Base-by-base conservation (phyloP, 2,329 filamentous ascomycete species). In the Thelonectria rubi region DNA sequence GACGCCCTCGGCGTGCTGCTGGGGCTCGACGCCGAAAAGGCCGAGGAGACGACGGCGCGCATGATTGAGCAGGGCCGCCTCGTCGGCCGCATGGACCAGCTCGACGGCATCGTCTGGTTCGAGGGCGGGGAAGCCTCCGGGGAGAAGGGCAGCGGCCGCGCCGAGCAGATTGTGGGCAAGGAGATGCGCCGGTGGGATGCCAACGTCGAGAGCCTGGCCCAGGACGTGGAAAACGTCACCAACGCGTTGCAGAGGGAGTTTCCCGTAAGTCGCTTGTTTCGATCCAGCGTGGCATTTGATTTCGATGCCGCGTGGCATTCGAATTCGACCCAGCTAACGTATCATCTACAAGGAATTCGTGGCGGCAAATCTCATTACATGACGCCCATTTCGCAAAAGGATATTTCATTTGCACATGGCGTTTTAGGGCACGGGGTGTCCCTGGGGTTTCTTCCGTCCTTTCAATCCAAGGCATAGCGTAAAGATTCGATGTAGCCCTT, bases 41-140 rank as follows among this genome's bases (percentile, higher is more conserved):
- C 94, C 3, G 95, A 99, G 81, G 89, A 91, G 60, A 97, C 95
- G 55, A 95, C 94, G 12, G 93, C 94, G 5, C 86, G 88, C 69
- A 99, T 99, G 95, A 92, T 99, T 70, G 94, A 98, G 81, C 94
- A 97, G 77, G 93, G 92, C 10, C 88, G 95, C 32, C 79, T 99
- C 53, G 87, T 90, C 3, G 95, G 94, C 8, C 88, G 90, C 59
- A 98, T 99, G 72, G 94, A 99, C 77, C 95, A 99, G 81, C 94
- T 99, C 59, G 92, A 93, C 58, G 86, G 91, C 14, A 81, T 94
- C 11, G 94, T 99, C 62, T 93, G 89, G 80, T 99, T 99, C 74
- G 92, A 95, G 77, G 82, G 78, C 73, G 87, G 87, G 32, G 90
- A 92, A 72, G 89, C 88, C 8, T 89, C 86, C 3, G 89, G 88